These are phyloP conservation scores for Gomphus sp. DNA, from an alignment of 1,284 basidiomycete species.

Conservation along the genomic window DNA sequence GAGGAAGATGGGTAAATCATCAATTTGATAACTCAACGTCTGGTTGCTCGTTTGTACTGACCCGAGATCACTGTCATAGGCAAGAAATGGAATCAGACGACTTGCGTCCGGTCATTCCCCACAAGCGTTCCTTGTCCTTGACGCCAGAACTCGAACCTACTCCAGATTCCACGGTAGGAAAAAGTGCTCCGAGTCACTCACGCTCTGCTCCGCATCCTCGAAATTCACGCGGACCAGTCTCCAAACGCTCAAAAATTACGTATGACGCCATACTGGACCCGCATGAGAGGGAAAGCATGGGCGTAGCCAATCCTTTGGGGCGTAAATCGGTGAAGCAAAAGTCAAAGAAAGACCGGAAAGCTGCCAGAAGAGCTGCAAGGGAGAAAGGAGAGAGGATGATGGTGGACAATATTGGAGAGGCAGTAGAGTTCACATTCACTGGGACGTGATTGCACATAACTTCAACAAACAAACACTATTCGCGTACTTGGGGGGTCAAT, in stretches of 20 bases:
- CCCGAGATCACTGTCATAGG: constrained; percentile 12
- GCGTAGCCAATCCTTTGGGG: constrained; percentile 45
- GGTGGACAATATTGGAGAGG: constrained; percentile 24
- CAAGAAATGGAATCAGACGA: constrained; percentile 37
- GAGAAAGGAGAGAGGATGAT: constrained; percentile 23
- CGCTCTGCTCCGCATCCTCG: constrained; percentile 3
- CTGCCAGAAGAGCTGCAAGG: constrained; percentile 19
- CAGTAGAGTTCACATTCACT: constrained; percentile 12
- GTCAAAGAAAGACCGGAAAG: constrained; percentile 47
- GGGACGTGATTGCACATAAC: no score
- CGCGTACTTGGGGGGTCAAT: no score
- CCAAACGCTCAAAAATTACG: constrained; percentile 50
- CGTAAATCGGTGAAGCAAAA: constrained; percentile 49
- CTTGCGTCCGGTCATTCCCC: constrained; percentile 25
- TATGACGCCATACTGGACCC: constrained; percentile 37
- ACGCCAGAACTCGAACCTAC: constrained; percentile 11
- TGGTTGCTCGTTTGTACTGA: constrained; percentile 9
- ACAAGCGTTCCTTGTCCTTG: constrained; percentile 27
- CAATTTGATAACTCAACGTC: constrained; percentile 14
- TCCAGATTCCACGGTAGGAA: constrained; percentile 18
- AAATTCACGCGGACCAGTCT: constrained; percentile 26
- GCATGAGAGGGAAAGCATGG: constrained; percentile 34
- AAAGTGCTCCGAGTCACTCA: constrained; percentile 34
- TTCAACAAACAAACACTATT: no score
- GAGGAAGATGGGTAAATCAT: constrained; percentile 40